Conservation (phyloP, 805 yeast genomes). For the Candida caryicola region DNA sequence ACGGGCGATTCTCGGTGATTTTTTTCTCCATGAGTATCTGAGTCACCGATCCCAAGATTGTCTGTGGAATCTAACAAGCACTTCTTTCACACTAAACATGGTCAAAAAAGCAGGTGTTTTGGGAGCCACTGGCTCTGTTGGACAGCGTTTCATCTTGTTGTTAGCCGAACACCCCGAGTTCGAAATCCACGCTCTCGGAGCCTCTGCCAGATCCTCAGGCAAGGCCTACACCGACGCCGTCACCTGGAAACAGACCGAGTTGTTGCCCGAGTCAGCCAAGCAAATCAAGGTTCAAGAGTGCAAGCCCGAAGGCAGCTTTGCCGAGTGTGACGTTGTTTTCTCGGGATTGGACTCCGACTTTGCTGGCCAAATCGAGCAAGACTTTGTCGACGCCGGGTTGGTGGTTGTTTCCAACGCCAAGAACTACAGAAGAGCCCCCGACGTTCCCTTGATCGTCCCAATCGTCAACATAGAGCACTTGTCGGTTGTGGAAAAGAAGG, state of each 20-base stretch:
- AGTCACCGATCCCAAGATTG: no score
- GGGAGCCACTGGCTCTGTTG: constrained; percentile 98
- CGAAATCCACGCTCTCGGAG: constrained; percentile 82
- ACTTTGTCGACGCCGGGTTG: constrained; percentile 75
- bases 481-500: constrained; percentile 60
- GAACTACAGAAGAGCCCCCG: constrained; percentile 83
- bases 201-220: constrained; percentile 92
- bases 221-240: constrained; percentile 80
- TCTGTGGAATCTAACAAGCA: no score
- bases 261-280: constrained; percentile 68
- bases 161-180: constrained; percentile 87
- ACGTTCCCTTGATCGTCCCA: constrained; percentile 93
- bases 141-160: constrained; percentile 88
- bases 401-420: constrained; percentile 93
- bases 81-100: no score
- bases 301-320: constrained; percentile 63
- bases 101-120: constrained; percentile 75
- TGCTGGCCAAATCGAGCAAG: constrained; percentile 91
- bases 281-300: constrained; percentile 74
- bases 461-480: constrained; percentile 92
- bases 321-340: constrained; percentile 89
- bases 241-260: constrained; percentile 89
- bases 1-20: no score
- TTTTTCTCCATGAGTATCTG: no score
- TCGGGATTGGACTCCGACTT: constrained; percentile 91